Evolutionary conservation across 176 grass and related monocot genomes (phyloP).

Genomic region (Calamus simplicifolius): DNA sequence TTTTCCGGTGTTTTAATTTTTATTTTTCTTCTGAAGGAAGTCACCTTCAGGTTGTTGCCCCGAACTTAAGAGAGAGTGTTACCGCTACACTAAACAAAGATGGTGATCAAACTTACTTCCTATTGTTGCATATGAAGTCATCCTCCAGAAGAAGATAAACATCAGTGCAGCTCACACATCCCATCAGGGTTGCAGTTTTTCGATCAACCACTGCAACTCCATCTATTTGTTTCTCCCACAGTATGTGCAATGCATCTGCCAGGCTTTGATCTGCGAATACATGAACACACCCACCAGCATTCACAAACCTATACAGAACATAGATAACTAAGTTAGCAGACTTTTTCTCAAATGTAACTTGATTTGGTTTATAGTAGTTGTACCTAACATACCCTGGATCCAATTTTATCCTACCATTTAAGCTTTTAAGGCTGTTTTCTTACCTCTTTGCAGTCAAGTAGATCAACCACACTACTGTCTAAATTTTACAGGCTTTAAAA

Average conservation of each 20-base stretch:
- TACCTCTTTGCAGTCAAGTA: no score
- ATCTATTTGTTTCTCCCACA: conserved; percentile 34
- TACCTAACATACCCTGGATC: neutral
- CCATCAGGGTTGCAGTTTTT: conserved; percentile 20
- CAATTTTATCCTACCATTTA: neutral
- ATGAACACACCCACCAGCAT: conserved; percentile 1
- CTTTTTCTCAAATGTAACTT: no score
- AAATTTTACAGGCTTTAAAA: no score
- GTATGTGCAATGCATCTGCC: conserved; percentile 19
- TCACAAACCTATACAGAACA: conserved; percentile 1
- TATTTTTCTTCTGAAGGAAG: neutral
- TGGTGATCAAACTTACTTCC: conserved; percentile 27
- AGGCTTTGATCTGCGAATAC: conserved; percentile 28
- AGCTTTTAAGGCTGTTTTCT: no score
- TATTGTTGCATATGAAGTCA: conserved; percentile 32
- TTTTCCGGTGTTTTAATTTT: no score
- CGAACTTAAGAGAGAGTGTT: neutral
- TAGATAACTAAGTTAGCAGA: neutral
- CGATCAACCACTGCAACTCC: conserved; percentile 33
- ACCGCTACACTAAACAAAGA: neutral
- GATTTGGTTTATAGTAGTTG: no score
- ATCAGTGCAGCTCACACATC: conserved; percentile 34
- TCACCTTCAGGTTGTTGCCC: neutral
- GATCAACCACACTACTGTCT: no score
- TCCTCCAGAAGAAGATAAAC: conserved; percentile 43